Conservation (phyloP, 2,329 filamentous ascomycete species). For the Exophiala xenobiotica region DNA sequence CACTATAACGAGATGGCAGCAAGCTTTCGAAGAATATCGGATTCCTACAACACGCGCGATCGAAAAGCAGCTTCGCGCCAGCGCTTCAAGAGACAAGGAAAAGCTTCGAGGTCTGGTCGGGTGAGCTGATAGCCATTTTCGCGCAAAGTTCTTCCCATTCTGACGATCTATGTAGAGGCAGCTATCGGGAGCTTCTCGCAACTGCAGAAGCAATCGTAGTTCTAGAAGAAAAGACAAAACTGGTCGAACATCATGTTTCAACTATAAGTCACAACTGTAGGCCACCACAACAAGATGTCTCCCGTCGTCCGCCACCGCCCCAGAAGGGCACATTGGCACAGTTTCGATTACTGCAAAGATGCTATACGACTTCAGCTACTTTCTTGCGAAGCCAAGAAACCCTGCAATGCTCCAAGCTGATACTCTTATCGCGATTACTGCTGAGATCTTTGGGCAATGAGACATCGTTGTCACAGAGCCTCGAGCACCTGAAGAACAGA, state of each 20-base stretch:
- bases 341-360: conserved; percentile 58
- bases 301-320: conserved; percentile 3
- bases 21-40: conserved; percentile 63
- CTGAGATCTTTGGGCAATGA: conserved; percentile 68
- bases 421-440: conserved; percentile 73
- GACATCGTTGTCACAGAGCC: conserved; percentile 47
- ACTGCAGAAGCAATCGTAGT: conserved; percentile 92
- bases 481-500: conserved; percentile 65
- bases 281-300: conserved; percentile 39
- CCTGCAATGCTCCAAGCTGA: conserved; percentile 60
- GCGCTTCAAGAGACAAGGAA: conserved; percentile 63
- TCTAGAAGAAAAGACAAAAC: conserved; percentile 77
- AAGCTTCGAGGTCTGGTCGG: conserved; percentile 66
- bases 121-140: conserved; percentile 41
- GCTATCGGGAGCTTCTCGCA: conserved; percentile 84
- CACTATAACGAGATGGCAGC: conserved; percentile 54
- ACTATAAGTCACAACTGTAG: conserved; percentile 77
- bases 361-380: conserved; percentile 53
- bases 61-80: conserved; percentile 63
- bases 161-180: conserved; percentile 46
- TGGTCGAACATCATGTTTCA: conserved; percentile 69
- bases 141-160: neutral
- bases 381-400: conserved; percentile 50
- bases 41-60: conserved; percentile 62
- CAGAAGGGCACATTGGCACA: conserved; percentile 43